Evolutionary conservation across 1,284 basidiomycete genomes (phyloP).

Genomic region (Ceratobasidium sp.): DNA sequence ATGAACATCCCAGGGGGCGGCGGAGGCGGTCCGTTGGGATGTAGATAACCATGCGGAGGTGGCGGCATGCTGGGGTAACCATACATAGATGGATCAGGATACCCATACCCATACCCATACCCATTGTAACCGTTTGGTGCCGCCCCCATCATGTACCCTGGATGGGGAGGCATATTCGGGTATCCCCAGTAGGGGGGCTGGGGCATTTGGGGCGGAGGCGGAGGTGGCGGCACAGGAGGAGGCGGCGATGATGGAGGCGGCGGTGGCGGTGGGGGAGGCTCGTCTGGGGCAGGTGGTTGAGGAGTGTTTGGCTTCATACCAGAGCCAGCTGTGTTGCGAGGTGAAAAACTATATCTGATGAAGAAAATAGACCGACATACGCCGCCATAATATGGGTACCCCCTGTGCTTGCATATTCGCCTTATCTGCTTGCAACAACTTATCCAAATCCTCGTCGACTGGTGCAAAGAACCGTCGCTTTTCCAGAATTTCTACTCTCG

Average conservation of each 20-base stretch:
- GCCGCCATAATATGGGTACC: conserved; percentile 38
- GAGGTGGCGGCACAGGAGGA: conserved; percentile 8
- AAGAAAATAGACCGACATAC: neutral
- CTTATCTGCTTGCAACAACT: conserved; percentile 31
- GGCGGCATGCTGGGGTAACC: conserved; percentile 17
- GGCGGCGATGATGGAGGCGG: conserved; percentile 28
- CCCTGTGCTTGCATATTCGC: conserved; percentile 33
- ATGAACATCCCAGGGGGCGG: conserved; percentile 23
- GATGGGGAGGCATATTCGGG: conserved; percentile 19
- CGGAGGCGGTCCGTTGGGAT: conserved; percentile 24
- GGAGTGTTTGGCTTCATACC: conserved; percentile 30
- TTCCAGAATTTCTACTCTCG: conserved; percentile 33
- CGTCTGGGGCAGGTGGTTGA: conserved; percentile 32
- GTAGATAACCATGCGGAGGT: conserved; percentile 25
- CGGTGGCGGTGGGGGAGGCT: conserved; percentile 34
- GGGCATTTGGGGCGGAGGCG: conserved; percentile 26
- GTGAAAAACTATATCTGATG: neutral
- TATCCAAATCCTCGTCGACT: conserved; percentile 37
- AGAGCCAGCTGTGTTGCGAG: conserved; percentile 12
- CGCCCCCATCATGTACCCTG: conserved; percentile 15
- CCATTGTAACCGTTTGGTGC: conserved; percentile 8
- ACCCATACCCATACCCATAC: conserved; percentile 26
- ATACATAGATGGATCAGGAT: conserved; percentile 34
- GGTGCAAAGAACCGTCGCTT: conserved; percentile 28
- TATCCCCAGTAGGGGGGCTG: conserved; percentile 38